Evolutionary conservation across 108 stramenopile genomes (phyloP).

Genomic region (Ochromonas danica): DNA sequence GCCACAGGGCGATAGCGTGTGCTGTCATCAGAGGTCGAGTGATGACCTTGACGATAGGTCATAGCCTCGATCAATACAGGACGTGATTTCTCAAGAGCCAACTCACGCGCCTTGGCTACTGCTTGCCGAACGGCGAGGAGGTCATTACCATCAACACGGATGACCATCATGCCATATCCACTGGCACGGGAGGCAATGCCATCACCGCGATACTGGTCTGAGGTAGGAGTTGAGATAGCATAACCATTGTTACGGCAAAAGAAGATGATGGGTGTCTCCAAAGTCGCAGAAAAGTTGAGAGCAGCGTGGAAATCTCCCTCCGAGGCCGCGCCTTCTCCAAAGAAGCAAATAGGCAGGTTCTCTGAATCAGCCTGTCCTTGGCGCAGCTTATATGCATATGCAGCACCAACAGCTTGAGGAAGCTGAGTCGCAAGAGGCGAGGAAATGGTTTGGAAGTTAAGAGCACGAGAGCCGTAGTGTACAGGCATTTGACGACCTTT

Average conservation of each 20-base stretch:
- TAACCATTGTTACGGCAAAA: constrained; percentile 97
- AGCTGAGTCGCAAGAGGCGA: constrained; percentile 92
- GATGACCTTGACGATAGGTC: constrained; percentile 95
- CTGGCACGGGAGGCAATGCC: constrained; percentile 81
- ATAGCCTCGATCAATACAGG: constrained; percentile 96
- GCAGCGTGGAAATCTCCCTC: constrained; percentile 95
- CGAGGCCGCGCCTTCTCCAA: constrained; percentile 93
- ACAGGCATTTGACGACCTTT: constrained; percentile 98
- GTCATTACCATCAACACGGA: constrained; percentile 98
- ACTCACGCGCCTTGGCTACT: constrained; percentile 66
- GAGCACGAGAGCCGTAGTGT: constrained; percentile 85
- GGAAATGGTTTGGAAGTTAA: constrained; percentile 91
- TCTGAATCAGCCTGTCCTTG: constrained; percentile 55
- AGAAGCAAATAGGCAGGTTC: constrained; percentile 68
- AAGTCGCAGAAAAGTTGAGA: constrained; percentile 87
- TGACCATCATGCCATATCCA: constrained; percentile 89
- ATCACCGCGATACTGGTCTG: constrained; percentile 93
- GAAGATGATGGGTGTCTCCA: constrained; percentile 85
- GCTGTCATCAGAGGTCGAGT: constrained; percentile 93
- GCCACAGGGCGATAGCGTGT: constrained; percentile 72
- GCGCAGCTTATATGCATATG: constrained; percentile 76
- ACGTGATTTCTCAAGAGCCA: constrained; percentile 60
- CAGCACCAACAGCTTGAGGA: constrained; percentile 90
- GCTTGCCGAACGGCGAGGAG: constrained; percentile 87
- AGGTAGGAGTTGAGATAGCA: constrained; percentile 88